A percentile compares a stretch with the other conserved stretches of the same genome.
phyloP scores from a whole-genome alignment of 2,329 filamentous ascomycete genomes.

The Capronia coronata region DNA sequence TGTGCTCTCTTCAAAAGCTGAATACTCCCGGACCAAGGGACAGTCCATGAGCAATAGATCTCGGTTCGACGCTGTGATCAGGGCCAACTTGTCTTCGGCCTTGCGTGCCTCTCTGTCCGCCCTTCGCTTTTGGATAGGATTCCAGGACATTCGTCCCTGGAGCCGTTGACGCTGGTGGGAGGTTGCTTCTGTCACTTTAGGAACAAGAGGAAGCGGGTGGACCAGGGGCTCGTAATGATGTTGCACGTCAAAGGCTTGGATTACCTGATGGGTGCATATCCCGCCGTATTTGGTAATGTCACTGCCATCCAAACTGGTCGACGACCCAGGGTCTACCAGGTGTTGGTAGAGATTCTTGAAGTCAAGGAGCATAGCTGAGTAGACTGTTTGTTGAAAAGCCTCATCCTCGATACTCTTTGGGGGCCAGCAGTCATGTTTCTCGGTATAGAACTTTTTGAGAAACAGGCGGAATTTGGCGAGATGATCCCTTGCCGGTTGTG shows the following conservation, averaged over 20 bases:
- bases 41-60: slow-evolving; percentile 33
- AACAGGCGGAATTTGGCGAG: slow-evolving; percentile 67
- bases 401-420: slow-evolving; percentile 45
- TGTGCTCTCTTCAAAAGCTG: slow-evolving; percentile 60
- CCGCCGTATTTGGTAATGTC: slow-evolving; percentile 54
- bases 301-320: slow-evolving; percentile 41
- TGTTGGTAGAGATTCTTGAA: slow-evolving; percentile 66
- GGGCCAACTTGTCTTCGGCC: slow-evolving; percentile 18
- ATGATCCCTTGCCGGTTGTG: slow-evolving; percentile 56
- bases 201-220: slow-evolving; percentile 62
- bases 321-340: slow-evolving; percentile 53
- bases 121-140: slow-evolving; percentile 24
- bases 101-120: slow-evolving; percentile 22
- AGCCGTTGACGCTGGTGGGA: slow-evolving; percentile 4
- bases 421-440: slow-evolving; percentile 66
- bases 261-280: slow-evolving; percentile 62
- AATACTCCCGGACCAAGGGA: slow-evolving; percentile 60
- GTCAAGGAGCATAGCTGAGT: slow-evolving; percentile 58
- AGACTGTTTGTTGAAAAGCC: slow-evolving; percentile 54
- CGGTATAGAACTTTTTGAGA: slow-evolving; percentile 59
- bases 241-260: slow-evolving; percentile 59
- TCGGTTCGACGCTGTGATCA: slow-evolving; percentile 26
- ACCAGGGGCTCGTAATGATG: slow-evolving; percentile 55
- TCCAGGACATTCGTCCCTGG: slow-evolving; percentile 23
- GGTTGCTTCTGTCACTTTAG: slow-evolving; percentile 32